Conservation (phyloP, 106 monocot species). For the Allium cepa region DNA sequence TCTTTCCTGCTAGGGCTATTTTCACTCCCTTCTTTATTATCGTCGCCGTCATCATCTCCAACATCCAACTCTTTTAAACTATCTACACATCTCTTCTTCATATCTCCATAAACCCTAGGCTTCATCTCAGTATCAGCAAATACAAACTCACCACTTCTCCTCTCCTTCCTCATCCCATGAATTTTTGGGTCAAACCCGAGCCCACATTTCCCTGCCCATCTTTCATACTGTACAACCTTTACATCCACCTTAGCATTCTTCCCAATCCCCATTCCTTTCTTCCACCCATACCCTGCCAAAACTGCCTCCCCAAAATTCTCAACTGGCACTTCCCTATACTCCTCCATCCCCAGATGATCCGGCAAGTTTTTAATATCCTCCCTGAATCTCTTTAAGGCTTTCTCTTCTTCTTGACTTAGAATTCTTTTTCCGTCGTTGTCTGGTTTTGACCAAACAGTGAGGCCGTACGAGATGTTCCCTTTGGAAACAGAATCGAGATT, state of each 20-base stretch:
- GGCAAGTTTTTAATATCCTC: constrained; percentile 47
- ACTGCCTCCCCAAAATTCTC: constrained; percentile 64
- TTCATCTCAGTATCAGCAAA: neutral
- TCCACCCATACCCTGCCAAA: constrained; percentile 77
- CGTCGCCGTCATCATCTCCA: constrained; percentile 1
- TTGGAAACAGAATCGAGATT: constrained; percentile 10
- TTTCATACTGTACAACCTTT: constrained; percentile 42
- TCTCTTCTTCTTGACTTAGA: neutral
- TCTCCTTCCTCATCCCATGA: neutral
- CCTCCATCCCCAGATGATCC: constrained; percentile 37
- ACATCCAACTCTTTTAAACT: neutral
- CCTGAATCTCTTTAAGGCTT: constrained; percentile 17
- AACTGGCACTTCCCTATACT: constrained; percentile 54
- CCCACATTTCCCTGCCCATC: constrained; percentile 45
- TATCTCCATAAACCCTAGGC: constrained; percentile 2
- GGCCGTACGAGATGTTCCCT: constrained; percentile 37
- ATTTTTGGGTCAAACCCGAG: constrained; percentile 43
- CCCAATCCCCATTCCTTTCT: constrained; percentile 59
- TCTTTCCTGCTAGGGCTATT: constrained; percentile 3
- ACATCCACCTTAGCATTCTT: constrained; percentile 44
- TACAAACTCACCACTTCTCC: neutral
- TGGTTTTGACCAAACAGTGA: constrained; percentile 33
- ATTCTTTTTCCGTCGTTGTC: neutral
- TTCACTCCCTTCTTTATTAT: neutral
- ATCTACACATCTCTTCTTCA: neutral